Base-by-base conservation (phyloP, 208 protist species). In the Tritrichomonas foetus region DNA sequence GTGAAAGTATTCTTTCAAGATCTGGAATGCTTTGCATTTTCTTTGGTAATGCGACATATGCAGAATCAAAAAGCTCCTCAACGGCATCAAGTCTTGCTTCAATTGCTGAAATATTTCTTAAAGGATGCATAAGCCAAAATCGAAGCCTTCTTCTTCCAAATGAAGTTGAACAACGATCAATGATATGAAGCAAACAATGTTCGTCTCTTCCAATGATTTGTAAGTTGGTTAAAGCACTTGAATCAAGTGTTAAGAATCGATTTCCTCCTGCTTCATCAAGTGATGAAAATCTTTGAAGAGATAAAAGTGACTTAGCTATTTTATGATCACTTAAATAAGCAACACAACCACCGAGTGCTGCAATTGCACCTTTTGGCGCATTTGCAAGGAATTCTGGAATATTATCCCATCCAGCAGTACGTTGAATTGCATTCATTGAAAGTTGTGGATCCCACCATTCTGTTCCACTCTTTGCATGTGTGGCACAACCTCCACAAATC, bases 41-140 rank as follows among this genome's bases (percentile, higher is more conserved):
- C 41, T 94, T 74, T 36, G 57, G 47, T 36, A 80, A 30, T 8
- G 49, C 82, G 16, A 36, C n/a, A 75, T 84, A 72, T 36, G 49
- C 22, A 27, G 57, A 47, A 55, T 94, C n/a, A 13, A 64, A 84
- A 25, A 94, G 22, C 14, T 80, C 49, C 44, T 80, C 66, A 39
- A 94, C 66, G 44, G 41, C 22, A 55, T 94, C 47, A 55, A 57
- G 66, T 55, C 93, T 50, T 80, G 80, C 27, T 44, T 94, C 47
- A 50, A 94, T 94, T 57, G 30, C 9, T 36, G 39, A 11, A 47
- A 94, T 94, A 11, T 75, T 53, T 41, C 66, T 33, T 14, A 94
- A 61, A 41, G 93, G 93, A 78, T 72, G 49, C 66, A 94, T 74
- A n/a, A 94, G 80, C 93, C 93, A 94, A 50, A 80, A 61, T 16